Evolutionary conservation across 2,329 filamentous ascomycete genomes (phyloP).

Genomic region (Ascochyta lentis): DNA sequence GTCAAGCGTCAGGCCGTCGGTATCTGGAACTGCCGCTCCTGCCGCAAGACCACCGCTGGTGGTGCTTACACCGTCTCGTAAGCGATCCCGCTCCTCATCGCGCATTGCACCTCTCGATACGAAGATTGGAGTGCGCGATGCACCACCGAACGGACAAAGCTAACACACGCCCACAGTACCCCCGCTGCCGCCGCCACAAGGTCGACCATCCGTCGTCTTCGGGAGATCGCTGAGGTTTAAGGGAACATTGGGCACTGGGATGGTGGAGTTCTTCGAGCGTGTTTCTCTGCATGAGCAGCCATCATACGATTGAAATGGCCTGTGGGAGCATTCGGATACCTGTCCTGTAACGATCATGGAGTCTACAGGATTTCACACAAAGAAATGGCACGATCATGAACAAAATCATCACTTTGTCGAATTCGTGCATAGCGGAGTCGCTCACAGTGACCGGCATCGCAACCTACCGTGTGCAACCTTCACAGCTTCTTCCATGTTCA

Average conservation of each 20-base stretch:
- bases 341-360: constrained; percentile 46
- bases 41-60: constrained; percentile 92
- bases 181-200: constrained; percentile 92
- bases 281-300: constrained; percentile 44
- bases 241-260: constrained; percentile 37
- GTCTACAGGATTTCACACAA: constrained; percentile 45
- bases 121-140: not conserved
- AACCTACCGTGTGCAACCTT: not conserved
- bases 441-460: constrained; percentile 21
- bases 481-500: too few species aligned
- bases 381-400: constrained; percentile 47
- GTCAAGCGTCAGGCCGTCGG: constrained; percentile 89
- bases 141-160: constrained; percentile 16
- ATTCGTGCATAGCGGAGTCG: not conserved
- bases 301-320: constrained; percentile 38
- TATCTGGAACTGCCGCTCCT: constrained; percentile 96
- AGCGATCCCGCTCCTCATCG: constrained; percentile 49
- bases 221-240: constrained; percentile 97
- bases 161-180: constrained; percentile 66
- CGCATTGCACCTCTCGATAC: not conserved
- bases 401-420: constrained; percentile 12
- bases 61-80: constrained; percentile 97
- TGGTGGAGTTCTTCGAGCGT: constrained; percentile 46
- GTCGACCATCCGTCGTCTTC: constrained; percentile 95
- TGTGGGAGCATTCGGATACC: constrained; percentile 41